Conservation (phyloP, 352 stramenopile species). For the Pythium rhizo-oryzae region DNA sequence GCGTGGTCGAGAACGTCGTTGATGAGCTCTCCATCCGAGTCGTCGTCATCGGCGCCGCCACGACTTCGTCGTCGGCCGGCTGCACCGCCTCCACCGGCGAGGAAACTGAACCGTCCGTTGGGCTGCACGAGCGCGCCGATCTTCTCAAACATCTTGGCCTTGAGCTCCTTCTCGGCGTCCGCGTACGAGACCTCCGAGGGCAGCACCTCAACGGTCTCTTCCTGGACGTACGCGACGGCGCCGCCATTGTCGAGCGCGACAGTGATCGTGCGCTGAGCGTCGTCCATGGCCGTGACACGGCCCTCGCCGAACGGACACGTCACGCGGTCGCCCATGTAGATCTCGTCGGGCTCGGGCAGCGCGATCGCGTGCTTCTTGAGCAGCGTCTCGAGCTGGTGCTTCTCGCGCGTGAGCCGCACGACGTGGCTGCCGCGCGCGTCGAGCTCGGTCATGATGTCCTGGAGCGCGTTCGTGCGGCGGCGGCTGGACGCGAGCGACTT, state of each 20-base stretch:
- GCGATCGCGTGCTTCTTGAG: slow-evolving; percentile 43
- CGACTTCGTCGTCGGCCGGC: slow-evolving; percentile 22
- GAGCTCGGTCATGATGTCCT: slow-evolving; percentile 84
- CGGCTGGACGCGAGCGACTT: slow-evolving; percentile 69
- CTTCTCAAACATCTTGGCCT: slow-evolving; percentile 70
- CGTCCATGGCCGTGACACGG: slow-evolving; percentile 42
- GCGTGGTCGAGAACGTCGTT: slow-evolving; percentile 26
- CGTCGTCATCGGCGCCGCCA: slow-evolving; percentile 18
- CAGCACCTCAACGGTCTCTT: slow-evolving; percentile 61
- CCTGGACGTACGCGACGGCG: slow-evolving; percentile 52
- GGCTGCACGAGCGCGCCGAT: slow-evolving; percentile 60
- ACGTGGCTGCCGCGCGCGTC: slow-evolving; percentile 57
- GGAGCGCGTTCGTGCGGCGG: slow-evolving; percentile 67
- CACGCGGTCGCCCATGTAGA: slow-evolving; percentile 67
- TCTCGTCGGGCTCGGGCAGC: slow-evolving; percentile 60
- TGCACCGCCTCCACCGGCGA: slow-evolving; percentile 20
- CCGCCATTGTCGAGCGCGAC: slow-evolving; percentile 45
- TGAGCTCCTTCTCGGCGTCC: slow-evolving; percentile 57
- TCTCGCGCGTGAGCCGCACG: slow-evolving; percentile 64
- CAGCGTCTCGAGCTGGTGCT: slow-evolving; percentile 56
- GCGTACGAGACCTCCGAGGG: slow-evolving; percentile 53
- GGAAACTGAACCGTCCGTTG: slow-evolving; percentile 46
- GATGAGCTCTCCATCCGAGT: slow-evolving; percentile 31
- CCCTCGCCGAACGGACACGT: slow-evolving; percentile 49
- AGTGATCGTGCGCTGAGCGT: slow-evolving; percentile 45